Evolutionary conservation across 2,329 filamentous ascomycete species (phyloP).

Genomic region (Colletotrichum sojae): DNA sequence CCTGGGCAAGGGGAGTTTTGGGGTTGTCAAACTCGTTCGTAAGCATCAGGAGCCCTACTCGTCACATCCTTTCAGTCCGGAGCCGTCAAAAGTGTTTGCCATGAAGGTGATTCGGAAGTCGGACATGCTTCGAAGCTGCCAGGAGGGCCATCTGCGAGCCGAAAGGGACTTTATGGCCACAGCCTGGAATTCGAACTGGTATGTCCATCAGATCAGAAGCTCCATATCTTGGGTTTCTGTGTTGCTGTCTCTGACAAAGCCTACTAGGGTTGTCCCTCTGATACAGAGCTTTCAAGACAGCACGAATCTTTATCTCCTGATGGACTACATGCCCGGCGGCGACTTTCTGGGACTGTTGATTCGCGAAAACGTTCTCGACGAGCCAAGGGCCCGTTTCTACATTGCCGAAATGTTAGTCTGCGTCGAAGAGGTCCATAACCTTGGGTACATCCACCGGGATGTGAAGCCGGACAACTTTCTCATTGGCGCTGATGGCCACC

Average conservation of each 20-base stretch:
- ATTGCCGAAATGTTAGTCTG: slow-evolving; percentile 96
- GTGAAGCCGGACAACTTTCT: slow-evolving; percentile 98
- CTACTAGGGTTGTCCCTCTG: slow-evolving; percentile 82
- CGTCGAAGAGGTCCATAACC: slow-evolving; percentile 90
- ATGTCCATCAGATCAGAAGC: slow-evolving; percentile 41
- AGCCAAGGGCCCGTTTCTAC: slow-evolving; percentile 86
- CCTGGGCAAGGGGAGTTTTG: slow-evolving; percentile 94
- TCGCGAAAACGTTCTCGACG: slow-evolving; percentile 85
- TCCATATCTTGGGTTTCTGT: too few species aligned
- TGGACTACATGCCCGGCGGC: slow-evolving; percentile 98
- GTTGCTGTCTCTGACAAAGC: too few species aligned
- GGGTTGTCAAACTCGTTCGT: slow-evolving; percentile 88
- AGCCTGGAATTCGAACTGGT: slow-evolving; percentile 89
- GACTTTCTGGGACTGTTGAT: slow-evolving; percentile 92
- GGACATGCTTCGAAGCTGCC: slow-evolving; percentile 89
- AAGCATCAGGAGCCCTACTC: slow-evolving; percentile 56
- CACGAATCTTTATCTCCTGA: slow-evolving; percentile 89
- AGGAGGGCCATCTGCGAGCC: slow-evolving; percentile 92
- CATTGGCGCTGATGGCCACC: slow-evolving; percentile 87
- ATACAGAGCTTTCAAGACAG: slow-evolving; percentile 91
- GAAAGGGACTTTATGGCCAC: slow-evolving; percentile 93
- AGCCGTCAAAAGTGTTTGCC: slow-evolving; percentile 76
- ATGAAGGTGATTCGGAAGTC: slow-evolving; percentile 99
- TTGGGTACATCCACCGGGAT: slow-evolving; percentile 94
- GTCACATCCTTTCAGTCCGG: neutral